Evolutionary conservation across 176 grass and related monocot genomes (phyloP).

Genomic region (Paspalum vaginatum): DNA sequence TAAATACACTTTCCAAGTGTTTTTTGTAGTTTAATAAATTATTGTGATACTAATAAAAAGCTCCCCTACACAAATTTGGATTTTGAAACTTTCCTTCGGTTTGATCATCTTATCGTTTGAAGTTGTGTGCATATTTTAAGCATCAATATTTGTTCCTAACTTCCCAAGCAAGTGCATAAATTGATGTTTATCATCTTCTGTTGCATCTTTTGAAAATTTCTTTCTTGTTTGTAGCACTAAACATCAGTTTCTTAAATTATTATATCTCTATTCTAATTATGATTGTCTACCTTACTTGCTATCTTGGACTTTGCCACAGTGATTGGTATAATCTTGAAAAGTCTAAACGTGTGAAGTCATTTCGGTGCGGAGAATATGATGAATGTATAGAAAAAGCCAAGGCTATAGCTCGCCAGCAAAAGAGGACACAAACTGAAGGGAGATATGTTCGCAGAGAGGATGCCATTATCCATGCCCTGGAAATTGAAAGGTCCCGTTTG

Average conservation of each 20-base stretch:
- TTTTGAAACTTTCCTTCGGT: conserved; percentile 24
- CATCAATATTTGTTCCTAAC: not conserved
- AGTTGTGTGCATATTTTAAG: conserved; percentile 15
- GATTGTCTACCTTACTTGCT: conserved; percentile 32
- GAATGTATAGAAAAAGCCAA: conserved; percentile 93
- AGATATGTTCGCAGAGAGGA: conserved; percentile 99
- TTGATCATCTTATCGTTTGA: not conserved
- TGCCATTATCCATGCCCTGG: conserved; percentile 95
- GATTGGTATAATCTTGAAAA: conserved; percentile 99
- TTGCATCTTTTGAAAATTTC: conserved; percentile 14
- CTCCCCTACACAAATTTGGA: not conserved
- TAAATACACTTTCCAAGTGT: not conserved
- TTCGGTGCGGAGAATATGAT: conserved; percentile 91
- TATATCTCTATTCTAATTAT: not conserved
- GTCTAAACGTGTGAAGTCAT: conserved; percentile 88
- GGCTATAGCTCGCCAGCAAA: conserved; percentile 51
- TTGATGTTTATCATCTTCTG: conserved; percentile 14
- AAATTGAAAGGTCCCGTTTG: conserved; percentile 75
- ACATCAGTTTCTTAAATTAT: conserved; percentile 1
- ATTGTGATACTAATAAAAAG: not conserved
- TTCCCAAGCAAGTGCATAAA: not conserved
- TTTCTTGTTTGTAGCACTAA: conserved; percentile 32
- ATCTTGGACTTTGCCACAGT: conserved; percentile 55
- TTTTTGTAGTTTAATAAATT: conserved; percentile 25
- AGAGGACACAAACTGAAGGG: conserved; percentile 63